Evolutionary conservation across 73 alveolate genomes (phyloP), one percentile per base, ranked within the genome.

Genomic region (Paramecium primaurelia): DNA sequence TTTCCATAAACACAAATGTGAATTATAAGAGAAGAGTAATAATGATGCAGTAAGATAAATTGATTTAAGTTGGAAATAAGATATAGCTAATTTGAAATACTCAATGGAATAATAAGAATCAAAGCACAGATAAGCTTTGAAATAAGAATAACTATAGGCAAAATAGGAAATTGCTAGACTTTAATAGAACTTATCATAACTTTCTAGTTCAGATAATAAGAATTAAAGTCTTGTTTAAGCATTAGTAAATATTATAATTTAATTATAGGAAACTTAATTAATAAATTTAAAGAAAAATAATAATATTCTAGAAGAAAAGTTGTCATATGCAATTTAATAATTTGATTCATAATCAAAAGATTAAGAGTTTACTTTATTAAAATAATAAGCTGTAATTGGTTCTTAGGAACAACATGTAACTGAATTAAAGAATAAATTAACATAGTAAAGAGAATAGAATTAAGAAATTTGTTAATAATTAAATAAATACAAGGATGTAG

Each of bases 11-110:
- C 34, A 80, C 7, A 80, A 80, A 47, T 40, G 47, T 32, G 77
- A 44, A 9, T 38, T 80, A 2, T 42, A 80, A 16, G 71, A 80
- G 77, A 80, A 80, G 49, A 44, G 58, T 45, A 77, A 80, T n/a
- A 49, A 25, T 25, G 91, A 80, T 22, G 26, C 91, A 44, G 73
- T 80, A 12, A 80, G 58, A 80, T 40, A 80, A 80, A 34, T 80
- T 4, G 91, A 80, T 20, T 11, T 80, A 44, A 80, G 73, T 20
- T 80, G 91, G 91, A 80, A 80, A 47, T 80, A 40, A 80, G 91
- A 80, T 47, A 47, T 80, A 22, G 47, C 91, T 18, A 44, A 34
- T 28, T 12, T 80, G 44, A 80, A 47, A 44, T 42, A 80, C 18
- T 14, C 14, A 32, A 26, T 80, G 32, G 91, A 80, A 11, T 80